Percentiles rank a stretch among this genome's conserved stretches.
These are phyloP conservation scores for Fusarium sp. DNA, from an alignment of 2,329 filamentous ascomycete species.

Conservation along the genomic window DNA sequence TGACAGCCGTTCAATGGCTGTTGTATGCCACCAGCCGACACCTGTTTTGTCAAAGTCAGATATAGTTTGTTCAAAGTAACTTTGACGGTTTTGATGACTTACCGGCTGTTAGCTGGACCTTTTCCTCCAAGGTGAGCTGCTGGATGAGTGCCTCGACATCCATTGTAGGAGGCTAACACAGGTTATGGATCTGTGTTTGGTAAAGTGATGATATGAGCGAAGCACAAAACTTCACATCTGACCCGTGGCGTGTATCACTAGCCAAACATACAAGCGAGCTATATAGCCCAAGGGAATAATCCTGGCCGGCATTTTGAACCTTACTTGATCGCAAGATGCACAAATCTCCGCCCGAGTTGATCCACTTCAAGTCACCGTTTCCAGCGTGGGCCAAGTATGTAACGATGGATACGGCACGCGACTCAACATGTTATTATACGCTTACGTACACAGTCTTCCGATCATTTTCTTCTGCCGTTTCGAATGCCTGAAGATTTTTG, in stretches of 20 bases:
- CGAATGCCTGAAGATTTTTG: background rate
- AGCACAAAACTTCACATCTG: background rate
- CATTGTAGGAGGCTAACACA: background rate
- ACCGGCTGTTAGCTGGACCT: background rate
- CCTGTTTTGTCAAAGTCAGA: background rate
- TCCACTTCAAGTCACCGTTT: background rate
- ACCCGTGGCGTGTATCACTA: background rate
- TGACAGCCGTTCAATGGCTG: constrained; percentile 30
- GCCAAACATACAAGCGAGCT: background rate
- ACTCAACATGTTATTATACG: background rate
- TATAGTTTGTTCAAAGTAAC: background rate
- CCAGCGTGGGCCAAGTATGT: background rate
- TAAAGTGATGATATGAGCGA: background rate
- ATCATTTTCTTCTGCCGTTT: background rate
- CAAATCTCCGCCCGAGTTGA: background rate
- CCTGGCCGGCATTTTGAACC: background rate
- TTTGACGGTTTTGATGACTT: background rate
- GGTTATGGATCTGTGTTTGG: fast-evolving
- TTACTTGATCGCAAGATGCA: background rate
- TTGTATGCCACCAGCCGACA: constrained; percentile 31
- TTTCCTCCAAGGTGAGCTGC: constrained; percentile 9
- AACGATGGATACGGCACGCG: background rate
- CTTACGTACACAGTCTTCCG: background rate
- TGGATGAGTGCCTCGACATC: constrained; percentile 9
- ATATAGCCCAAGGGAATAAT: background rate